Evolutionary conservation across 257 asterid species (phyloP).

Genomic region (Pogostemon cablin): DNA sequence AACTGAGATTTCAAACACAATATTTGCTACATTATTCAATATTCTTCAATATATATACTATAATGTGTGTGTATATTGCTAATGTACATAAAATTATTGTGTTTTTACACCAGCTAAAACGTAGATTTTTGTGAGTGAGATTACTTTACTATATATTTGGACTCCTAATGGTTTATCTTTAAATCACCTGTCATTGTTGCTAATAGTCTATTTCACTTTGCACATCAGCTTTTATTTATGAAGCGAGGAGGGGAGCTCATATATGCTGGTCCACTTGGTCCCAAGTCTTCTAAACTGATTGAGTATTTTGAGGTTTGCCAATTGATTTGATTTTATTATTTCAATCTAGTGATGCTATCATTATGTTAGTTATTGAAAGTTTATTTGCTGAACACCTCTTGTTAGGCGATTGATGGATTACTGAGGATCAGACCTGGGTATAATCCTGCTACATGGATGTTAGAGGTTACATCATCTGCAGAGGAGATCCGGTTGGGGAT

Average conservation of each 20-base stretch:
- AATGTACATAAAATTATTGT: neutral
- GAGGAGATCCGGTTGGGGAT: slow-evolving; percentile 80
- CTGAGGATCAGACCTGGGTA: slow-evolving; percentile 73
- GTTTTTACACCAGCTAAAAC: slow-evolving; percentile 8
- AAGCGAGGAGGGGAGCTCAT: slow-evolving; percentile 96
- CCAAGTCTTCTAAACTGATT: slow-evolving; percentile 73
- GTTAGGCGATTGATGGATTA: slow-evolving; percentile 78
- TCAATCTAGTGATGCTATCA: slow-evolving; percentile 21
- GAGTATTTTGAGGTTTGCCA: slow-evolving; percentile 82
- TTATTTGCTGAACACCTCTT: slow-evolving; percentile 27
- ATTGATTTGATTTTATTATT: slow-evolving; percentile 18
- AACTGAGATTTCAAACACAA: neutral
- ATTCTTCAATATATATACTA: neutral
- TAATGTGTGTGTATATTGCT: neutral
- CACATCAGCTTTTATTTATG: slow-evolving; percentile 84
- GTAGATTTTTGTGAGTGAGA: neutral
- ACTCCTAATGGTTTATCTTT: neutral
- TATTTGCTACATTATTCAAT: slow-evolving; percentile 18
- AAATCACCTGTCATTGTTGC: slow-evolving; percentile 16
- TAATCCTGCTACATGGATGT: slow-evolving; percentile 98
- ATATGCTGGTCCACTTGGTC: slow-evolving; percentile 91
- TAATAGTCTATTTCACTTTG: slow-evolving; percentile 30
- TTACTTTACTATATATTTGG: neutral
- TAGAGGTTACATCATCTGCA: slow-evolving; percentile 78
- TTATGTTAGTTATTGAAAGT: slow-evolving; percentile 13